A percentile compares a stretch with the other conserved stretches of the same genome.
Evolutionary conservation across 108 stramenopile genomes (phyloP).

Genomic region (Phaeodactylum tricornutum): DNA sequence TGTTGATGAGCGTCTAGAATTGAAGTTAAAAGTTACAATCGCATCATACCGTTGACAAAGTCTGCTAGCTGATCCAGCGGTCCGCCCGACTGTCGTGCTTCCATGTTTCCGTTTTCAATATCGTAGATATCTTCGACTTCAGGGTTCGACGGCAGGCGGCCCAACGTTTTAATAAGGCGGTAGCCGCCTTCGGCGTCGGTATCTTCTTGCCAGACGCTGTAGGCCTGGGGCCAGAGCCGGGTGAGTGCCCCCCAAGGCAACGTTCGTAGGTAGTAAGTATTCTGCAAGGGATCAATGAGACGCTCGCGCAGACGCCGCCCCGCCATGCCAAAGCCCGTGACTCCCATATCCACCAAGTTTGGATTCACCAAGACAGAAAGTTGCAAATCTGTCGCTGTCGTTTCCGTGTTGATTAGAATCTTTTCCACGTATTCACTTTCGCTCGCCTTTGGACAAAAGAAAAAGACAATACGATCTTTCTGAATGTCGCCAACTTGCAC

Average conservation of each 20-base stretch:
- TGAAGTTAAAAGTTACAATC: no score
- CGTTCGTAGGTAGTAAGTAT: slow-evolving; percentile 82
- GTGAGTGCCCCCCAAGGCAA: slow-evolving; percentile 86
- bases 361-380: slow-evolving; percentile 87
- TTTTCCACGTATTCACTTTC: slow-evolving; percentile 63
- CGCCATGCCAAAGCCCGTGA: slow-evolving; percentile 92
- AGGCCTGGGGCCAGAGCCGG: slow-evolving; percentile 45
- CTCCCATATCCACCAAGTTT: slow-evolving; percentile 89
- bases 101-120: slow-evolving; percentile 40
- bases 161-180: slow-evolving; percentile 52
- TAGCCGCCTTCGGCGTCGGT: slow-evolving; percentile 68
- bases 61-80: slow-evolving; percentile 62
- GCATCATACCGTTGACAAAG: slow-evolving; percentile 59
- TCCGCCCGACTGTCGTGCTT: slow-evolving; percentile 30
- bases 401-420: slow-evolving; percentile 37
- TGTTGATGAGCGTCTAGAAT: no score
- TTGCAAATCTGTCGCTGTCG: slow-evolving; percentile 22
- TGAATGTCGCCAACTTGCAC: slow-evolving; percentile 40
- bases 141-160: slow-evolving; percentile 62
- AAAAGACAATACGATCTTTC: slow-evolving; percentile 46
- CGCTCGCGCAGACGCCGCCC: slow-evolving; percentile 82
- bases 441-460: slow-evolving; percentile 76
- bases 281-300: slow-evolving; percentile 55
- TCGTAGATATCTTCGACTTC: slow-evolving; percentile 85
- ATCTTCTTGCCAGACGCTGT: slow-evolving; percentile 89